These are phyloP conservation scores for Middelhovenomyces tepae DNA, from an alignment of 805 yeast species.

Conservation along the genomic window DNA sequence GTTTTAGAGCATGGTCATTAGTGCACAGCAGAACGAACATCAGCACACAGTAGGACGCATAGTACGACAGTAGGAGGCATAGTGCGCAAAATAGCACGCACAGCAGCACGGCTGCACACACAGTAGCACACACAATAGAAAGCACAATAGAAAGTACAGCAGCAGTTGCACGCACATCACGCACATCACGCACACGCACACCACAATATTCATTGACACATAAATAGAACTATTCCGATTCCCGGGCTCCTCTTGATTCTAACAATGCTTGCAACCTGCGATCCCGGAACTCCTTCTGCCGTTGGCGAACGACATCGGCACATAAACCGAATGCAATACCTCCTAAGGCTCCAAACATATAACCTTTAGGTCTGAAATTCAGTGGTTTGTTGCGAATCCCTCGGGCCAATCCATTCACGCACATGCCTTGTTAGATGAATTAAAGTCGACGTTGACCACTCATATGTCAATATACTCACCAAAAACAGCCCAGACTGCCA, in stretches of 20 bases:
- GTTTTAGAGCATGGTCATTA: no score
- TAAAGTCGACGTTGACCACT: neutral
- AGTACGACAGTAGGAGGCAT: no score
- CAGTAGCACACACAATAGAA: no score
- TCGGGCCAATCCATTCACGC: conserved; percentile 24
- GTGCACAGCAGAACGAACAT: no score
- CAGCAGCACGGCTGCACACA: no score
- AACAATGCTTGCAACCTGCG: conserved; percentile 20
- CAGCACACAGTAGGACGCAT: no score
- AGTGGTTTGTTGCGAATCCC: conserved; percentile 29
- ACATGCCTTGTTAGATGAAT: conserved; percentile 12
- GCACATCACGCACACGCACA: no score
- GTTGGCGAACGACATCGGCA: conserved; percentile 21
- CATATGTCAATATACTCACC: neutral
- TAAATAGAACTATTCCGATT: conserved; percentile 13
- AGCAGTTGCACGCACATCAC: no score
- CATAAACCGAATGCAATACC: conserved; percentile 27
- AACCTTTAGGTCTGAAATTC: conserved; percentile 27
- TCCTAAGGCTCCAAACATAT: conserved; percentile 23
- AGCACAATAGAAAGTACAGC: no score
- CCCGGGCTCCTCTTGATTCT: conserved; percentile 23
- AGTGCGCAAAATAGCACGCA: no score
- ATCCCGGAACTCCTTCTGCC: conserved; percentile 23
- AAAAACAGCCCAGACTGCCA: conserved; percentile 9
- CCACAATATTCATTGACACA: no score